A percentile compares a stretch with the other conserved stretches of the same genome.
These are phyloP conservation scores for Drosera spatulata DNA, from an alignment of 179 eudicot species.

Conservation along the genomic window DNA sequence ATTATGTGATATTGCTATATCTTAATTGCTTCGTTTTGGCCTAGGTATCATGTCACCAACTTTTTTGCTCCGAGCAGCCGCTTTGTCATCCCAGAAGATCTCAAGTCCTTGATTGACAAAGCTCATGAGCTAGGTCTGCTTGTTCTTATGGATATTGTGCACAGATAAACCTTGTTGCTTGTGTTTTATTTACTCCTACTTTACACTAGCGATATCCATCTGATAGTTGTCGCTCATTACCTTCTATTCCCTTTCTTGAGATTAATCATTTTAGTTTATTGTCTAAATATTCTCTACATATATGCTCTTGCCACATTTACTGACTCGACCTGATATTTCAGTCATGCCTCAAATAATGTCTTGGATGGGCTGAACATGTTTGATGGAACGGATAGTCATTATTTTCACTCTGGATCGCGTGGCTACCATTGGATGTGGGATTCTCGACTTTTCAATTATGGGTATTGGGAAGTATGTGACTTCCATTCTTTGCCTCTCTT, in stretches of 20 bases:
- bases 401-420: conserved; percentile 86
- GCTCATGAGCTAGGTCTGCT: conserved; percentile 95
- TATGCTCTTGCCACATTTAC: too few relatives aligned
- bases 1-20: too few relatives aligned
- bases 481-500: too few relatives aligned
- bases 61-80: conserved; percentile 99
- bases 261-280: too few relatives aligned
- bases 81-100: conserved; percentile 94
- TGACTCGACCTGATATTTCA: conserved; percentile 6
- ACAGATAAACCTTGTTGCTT: conserved; percentile 2
- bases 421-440: conserved; percentile 99
- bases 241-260: too few relatives aligned
- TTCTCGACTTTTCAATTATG: conserved; percentile 89
- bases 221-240: too few relatives aligned
- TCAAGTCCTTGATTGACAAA: conserved; percentile 90
- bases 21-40: conserved; percentile 1
- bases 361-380: conserved; percentile 95
- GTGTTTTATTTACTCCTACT: too few relatives aligned
- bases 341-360: conserved; percentile 82
- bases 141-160: conserved; percentile 98
- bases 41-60: conserved; percentile 92
- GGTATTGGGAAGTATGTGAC: conserved; percentile 54
- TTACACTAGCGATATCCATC: too few relatives aligned
- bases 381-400: conserved; percentile 94
- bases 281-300: too few relatives aligned